Conservation (phyloP, 352 stramenopile genomes). For the Phytopythium oedochilum region DNA sequence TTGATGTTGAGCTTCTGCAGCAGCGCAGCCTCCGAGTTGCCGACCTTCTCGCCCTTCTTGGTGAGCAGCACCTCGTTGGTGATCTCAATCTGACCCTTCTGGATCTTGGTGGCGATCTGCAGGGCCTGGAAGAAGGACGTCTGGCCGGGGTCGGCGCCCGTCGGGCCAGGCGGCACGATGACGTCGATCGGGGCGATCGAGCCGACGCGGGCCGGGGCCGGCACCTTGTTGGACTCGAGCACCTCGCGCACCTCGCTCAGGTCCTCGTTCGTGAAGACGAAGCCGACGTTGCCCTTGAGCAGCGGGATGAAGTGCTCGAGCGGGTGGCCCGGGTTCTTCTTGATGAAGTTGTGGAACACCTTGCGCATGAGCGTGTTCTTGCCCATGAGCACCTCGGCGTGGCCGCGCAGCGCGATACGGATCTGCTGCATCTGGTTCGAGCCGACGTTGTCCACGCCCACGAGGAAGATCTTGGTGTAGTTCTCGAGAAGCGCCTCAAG, state of each 20-base stretch:
- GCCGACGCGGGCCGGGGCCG: conserved; percentile 96
- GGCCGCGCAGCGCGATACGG: conserved; percentile 92
- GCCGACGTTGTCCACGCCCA: conserved; percentile 99
- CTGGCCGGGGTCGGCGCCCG: conserved; percentile 98
- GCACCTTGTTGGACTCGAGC: conserved; percentile 89
- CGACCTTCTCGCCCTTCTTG: conserved; percentile 95
- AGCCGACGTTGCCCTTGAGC: conserved; percentile 97
- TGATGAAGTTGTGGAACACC: conserved; percentile 95
- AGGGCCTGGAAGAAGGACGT: conserved; percentile 99
- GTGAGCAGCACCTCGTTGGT: conserved; percentile 95
- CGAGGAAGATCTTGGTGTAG: conserved; percentile 98
- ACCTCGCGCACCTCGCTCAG: conserved; percentile 89
- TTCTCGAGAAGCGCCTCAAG: conserved; percentile 94
- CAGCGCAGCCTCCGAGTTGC: conserved; percentile 97
- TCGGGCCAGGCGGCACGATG: conserved; percentile 95
- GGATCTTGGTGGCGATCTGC: conserved; percentile 99
- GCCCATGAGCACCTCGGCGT: conserved; percentile 98
- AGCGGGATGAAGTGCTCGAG: conserved; percentile 85
- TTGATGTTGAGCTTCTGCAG: conserved; percentile 99
- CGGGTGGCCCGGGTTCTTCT: conserved; percentile 96
- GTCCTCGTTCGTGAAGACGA: conserved; percentile 99
- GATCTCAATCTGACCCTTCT: conserved; percentile 99
- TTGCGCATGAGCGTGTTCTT: conserved; percentile 99
- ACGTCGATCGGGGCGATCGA: conserved; percentile 95
- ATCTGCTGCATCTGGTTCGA: conserved; percentile 99